phyloP scores from a whole-genome alignment of 805 yeast species.

The Henningerozyma blattae region DNA sequence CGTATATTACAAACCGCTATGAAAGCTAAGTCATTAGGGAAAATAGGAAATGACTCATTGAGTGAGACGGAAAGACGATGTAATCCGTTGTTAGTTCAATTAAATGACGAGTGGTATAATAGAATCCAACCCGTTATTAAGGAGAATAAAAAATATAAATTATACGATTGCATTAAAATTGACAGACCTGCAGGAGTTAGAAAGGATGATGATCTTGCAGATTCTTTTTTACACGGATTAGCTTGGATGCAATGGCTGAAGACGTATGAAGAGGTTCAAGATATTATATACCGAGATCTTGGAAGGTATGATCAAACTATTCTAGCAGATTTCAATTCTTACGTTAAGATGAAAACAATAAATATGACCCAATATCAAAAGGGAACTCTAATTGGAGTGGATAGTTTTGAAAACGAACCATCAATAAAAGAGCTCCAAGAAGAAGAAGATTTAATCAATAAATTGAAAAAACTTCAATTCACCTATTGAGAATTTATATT shows the following conservation, averaged over 20 bases:
- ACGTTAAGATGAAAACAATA: not conserved
- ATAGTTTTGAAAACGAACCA: not conserved
- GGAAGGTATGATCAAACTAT: slow-evolving; percentile 5
- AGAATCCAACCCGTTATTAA: too few species aligned
- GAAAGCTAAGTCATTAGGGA: too few species aligned
- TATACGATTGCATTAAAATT: slow-evolving; percentile 64
- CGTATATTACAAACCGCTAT: not conserved
- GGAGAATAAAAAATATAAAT: slow-evolving; percentile 1
- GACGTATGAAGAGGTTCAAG: slow-evolving; percentile 8
- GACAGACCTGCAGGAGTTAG: slow-evolving; percentile 29
- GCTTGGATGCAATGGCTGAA: slow-evolving; percentile 34
- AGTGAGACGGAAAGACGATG: too few species aligned
- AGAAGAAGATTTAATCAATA: not conserved
- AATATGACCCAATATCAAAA: not conserved
- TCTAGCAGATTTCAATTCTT: too few species aligned
- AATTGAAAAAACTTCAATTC: too few species aligned
- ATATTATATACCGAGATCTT: slow-evolving; percentile 1
- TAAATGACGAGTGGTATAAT: too few species aligned
- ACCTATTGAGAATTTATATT: too few species aligned
- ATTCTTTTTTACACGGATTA: slow-evolving; percentile 50
- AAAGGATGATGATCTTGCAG: slow-evolving; percentile 58
- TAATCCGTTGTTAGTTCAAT: too few species aligned
- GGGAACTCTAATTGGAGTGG: not conserved
- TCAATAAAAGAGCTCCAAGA: not conserved
- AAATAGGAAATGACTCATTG: too few species aligned